Conservation (phyloP, 2,329 filamentous ascomycete species). For the Colletotrichum lentis region DNA sequence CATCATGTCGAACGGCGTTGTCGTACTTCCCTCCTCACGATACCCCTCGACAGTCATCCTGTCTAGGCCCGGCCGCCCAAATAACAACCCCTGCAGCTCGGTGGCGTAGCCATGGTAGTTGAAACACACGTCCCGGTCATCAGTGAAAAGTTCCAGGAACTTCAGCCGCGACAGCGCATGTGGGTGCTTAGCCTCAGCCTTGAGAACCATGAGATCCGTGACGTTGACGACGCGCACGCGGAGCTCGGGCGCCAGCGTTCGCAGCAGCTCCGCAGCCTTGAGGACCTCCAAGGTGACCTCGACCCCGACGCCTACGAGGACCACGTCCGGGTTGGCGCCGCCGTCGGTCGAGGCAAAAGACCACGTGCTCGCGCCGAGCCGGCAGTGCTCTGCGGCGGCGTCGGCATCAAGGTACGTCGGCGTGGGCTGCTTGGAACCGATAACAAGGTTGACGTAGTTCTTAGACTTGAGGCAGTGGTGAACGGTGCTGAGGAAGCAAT, state of each 20-base stretch:
- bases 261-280: slow-evolving; percentile 65
- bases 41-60: slow-evolving; percentile 67
- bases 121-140: slow-evolving; percentile 64
- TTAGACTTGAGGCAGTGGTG: slow-evolving; percentile 68
- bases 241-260: slow-evolving; percentile 58
- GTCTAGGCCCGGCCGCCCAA: slow-evolving; percentile 61
- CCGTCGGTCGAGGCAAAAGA: slow-evolving; percentile 67
- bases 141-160: slow-evolving; percentile 66
- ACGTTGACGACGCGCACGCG: slow-evolving; percentile 71
- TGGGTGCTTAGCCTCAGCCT: slow-evolving; percentile 63
- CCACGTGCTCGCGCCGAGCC: slow-evolving; percentile 67
- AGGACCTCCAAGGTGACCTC: slow-evolving; percentile 73
- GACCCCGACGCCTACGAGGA: slow-evolving; percentile 70
- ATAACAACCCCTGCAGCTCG: slow-evolving; percentile 68
- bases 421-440: slow-evolving; percentile 72
- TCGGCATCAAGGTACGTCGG: slow-evolving; percentile 65
- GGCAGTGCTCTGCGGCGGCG: slow-evolving; percentile 69
- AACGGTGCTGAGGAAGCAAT: slow-evolving; percentile 71
- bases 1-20: slow-evolving; percentile 76
- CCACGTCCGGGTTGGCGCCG: slow-evolving; percentile 66
- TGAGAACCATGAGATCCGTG: slow-evolving; percentile 71
- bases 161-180: slow-evolving; percentile 62
- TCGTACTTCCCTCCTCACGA: slow-evolving; percentile 71
- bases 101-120: slow-evolving; percentile 73
- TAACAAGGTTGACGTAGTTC: slow-evolving; percentile 73